Conservation (phyloP, 345 rosid species). For the Eucalyptus paniculata region DNA sequence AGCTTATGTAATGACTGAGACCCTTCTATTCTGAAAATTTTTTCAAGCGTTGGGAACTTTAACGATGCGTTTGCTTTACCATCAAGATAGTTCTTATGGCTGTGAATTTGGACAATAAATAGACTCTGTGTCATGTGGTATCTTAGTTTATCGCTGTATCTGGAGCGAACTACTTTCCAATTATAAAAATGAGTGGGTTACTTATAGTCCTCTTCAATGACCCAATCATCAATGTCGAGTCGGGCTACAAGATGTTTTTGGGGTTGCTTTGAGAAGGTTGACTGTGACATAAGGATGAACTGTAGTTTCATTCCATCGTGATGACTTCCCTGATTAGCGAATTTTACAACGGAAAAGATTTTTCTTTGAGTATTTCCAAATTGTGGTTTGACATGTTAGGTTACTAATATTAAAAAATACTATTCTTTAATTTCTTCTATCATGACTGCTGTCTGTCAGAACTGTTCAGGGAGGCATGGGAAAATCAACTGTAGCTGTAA, state of each 20-base stretch:
- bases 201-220: neutral
- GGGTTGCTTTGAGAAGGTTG: neutral
- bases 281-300: neutral
- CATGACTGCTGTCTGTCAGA: conserved; percentile 22
- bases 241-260: neutral
- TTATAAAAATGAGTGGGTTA: neutral
- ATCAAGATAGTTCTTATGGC: neutral
- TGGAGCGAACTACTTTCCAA: neutral
- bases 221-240: neutral
- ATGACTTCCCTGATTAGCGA: neutral
- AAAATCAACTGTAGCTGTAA: conserved; percentile 92
- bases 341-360: neutral
- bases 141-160: neutral
- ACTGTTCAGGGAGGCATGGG: conserved; percentile 91
- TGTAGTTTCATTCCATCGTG: neutral
- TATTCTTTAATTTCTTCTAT: conserved; percentile 1
- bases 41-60: neutral
- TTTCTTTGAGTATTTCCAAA: neutral
- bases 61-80: neutral
- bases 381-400: neutral
- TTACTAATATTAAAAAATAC: neutral
- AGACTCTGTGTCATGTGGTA: neutral
- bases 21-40: neutral
- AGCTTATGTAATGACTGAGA: neutral
- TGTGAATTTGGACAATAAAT: neutral